phyloP scores from a whole-genome alignment of 2,329 filamentous ascomycete genomes.

The Alternaria atra region DNA sequence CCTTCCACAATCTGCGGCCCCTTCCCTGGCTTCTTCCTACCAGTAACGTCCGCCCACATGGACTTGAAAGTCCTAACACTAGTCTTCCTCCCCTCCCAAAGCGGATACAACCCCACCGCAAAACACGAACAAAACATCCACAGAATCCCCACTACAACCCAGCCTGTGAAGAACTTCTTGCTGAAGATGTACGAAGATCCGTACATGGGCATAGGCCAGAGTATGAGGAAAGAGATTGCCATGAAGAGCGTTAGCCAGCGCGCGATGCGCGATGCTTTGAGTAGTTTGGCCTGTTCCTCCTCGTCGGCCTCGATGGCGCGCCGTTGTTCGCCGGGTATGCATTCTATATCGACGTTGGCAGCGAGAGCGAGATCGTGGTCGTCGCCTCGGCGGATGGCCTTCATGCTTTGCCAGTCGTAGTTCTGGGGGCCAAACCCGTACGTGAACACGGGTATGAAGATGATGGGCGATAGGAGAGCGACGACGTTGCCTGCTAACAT shows the following conservation, averaged over 20 bases:
- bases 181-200: conserved; percentile 82
- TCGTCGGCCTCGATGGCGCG: conserved; percentile 51
- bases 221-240: conserved; percentile 75
- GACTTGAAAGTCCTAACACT: conserved; percentile 68
- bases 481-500: conserved; percentile 90
- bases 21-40: conserved; percentile 31
- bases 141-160: conserved; percentile 72
- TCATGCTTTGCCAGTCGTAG: conserved; percentile 90
- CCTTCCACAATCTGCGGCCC: conserved; percentile 25
- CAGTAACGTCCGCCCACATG: conserved; percentile 68
- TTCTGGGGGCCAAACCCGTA: conserved; percentile 73
- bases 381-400: conserved; percentile 77
- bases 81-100: conserved; percentile 79
- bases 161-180: conserved; percentile 83
- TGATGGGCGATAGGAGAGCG: conserved; percentile 77
- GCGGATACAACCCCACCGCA: conserved; percentile 80
- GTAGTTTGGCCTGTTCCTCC: conserved; percentile 54
- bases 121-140: conserved; percentile 80
- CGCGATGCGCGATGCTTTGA: conserved; percentile 60
- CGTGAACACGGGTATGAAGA: conserved; percentile 81
- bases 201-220: conserved; percentile 95
- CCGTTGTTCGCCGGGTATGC: conserved; percentile 62
- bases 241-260: conserved; percentile 67
- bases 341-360: conserved; percentile 72
- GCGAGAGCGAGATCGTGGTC: conserved; percentile 75